These are phyloP conservation scores for Suillus weaverae DNA, from an alignment of 768 basidiomycete genomes.

Conservation along the genomic window DNA sequence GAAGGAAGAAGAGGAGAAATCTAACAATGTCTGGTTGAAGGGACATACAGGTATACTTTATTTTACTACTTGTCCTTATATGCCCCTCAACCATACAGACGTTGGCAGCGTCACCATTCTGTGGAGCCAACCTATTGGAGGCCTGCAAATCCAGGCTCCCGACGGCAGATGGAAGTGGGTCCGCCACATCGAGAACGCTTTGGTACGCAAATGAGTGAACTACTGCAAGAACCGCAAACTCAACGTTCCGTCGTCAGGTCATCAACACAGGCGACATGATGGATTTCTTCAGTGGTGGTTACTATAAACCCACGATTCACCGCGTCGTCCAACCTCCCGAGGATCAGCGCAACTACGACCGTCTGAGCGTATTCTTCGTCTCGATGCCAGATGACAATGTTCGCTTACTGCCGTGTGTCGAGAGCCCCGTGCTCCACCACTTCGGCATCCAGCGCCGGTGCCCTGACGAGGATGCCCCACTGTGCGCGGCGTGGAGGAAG, in stretches of 20 bases:
- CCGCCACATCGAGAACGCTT: constrained; percentile 45
- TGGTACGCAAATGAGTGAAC: constrained; percentile 31
- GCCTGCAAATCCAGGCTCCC: constrained; percentile 43
- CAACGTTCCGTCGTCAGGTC: constrained; percentile 24
- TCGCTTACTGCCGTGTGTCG: constrained; percentile 38
- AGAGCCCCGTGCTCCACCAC: constrained; percentile 44
- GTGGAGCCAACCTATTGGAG: constrained; percentile 50
- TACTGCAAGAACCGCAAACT: neutral
- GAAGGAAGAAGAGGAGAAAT: constrained; percentile 41
- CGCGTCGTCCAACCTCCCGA: constrained; percentile 50
- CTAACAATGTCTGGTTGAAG: constrained; percentile 51
- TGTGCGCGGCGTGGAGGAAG: constrained; percentile 42
- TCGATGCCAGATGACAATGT: constrained; percentile 44
- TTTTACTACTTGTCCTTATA: neutral
- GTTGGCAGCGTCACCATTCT: constrained; percentile 46
- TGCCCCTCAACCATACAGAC: constrained; percentile 29
- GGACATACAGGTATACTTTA: constrained; percentile 43
- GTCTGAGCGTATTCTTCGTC: constrained; percentile 53
- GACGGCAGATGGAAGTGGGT: constrained; percentile 47
- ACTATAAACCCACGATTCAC: constrained; percentile 50
- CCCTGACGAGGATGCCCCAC: constrained; percentile 39
- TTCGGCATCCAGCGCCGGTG: constrained; percentile 36
- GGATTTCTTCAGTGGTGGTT: constrained; percentile 49
- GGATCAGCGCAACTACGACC: constrained; percentile 42
- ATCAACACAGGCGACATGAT: constrained; percentile 50